Base-by-base conservation (phyloP, 768 basidiomycete genomes). In the Suillus decipiens region DNA sequence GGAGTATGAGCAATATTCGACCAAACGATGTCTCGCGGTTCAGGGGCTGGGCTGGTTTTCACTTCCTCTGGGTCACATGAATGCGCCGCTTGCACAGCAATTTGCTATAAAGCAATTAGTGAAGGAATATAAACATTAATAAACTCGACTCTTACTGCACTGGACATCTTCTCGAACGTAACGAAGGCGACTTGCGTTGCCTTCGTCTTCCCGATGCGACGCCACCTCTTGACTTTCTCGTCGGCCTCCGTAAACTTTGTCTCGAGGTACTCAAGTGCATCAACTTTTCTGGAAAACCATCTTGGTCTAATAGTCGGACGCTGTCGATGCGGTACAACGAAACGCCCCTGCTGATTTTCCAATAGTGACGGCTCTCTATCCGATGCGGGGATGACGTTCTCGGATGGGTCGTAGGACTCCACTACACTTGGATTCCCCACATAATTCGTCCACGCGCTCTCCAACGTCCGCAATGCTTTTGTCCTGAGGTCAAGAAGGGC, bases 21-120 rank as follows among this genome's bases (percentile, higher is more conserved):
- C 97, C 97, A 99, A 22, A 98, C 86, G 61, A 99, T 92, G 73
- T 99, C 96, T 55, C 96, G 86, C 11, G 96, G 96, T 72, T 98
- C 96, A 0, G 96, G 96, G 0, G 96, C 95, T 22, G 86, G 84
- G 63, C 80, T 83, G 12, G 93, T 96, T 37, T 81, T 81, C 59
- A 84, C 83, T 73, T 87, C 84, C 59, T 81, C 82, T 17, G 89
- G 89, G 59, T 82, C 82, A 0, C 90, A 82, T 0, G 89, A 84
- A 69, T 95, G 91, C 0, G 90, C 90, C 1, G 88, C 83, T 75
- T 98, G 96, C 7, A 91, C 81, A 1, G 94, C 96, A 48, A 92
- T 89, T 90, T 99, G 96, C 84, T 91, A 67, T 0, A 64, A 42
- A 53, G 36, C 28, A 15, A 19, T 66, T 48, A 24, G 37, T n/a